phyloP scores from a whole-genome alignment of 345 rosid genomes.

The Moricandia arvensis region DNA sequence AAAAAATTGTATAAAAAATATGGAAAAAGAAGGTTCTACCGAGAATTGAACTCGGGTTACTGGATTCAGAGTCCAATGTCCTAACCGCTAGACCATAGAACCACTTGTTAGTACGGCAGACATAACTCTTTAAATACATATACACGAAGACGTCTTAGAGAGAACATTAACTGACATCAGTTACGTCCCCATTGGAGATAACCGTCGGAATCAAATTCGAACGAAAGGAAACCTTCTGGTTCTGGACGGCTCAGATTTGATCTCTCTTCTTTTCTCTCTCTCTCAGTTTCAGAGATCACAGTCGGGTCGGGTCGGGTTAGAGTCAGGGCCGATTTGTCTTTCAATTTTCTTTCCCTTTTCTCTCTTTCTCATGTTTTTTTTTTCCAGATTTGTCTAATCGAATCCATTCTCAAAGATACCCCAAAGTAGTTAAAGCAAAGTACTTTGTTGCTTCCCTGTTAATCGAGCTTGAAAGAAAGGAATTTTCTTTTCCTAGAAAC shows the following conservation, averaged over 20 bases:
- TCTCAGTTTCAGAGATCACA: slow-evolving; percentile 16
- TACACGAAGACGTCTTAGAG: not conserved
- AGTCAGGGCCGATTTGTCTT: slow-evolving; percentile 36
- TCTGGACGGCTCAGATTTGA: slow-evolving; percentile 32
- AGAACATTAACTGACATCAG: not conserved
- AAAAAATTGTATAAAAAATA: not conserved
- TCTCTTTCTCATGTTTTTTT: slow-evolving; percentile 13
- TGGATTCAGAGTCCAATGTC: slow-evolving; percentile 98
- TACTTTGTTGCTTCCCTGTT: not conserved
- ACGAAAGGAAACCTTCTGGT: slow-evolving; percentile 7
- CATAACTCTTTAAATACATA: too few relatives aligned
- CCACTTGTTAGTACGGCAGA: not conserved
- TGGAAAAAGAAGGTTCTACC: slow-evolving; percentile 59
- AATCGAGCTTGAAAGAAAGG: slow-evolving; percentile 28
- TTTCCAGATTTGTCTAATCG: slow-evolving; percentile 22
- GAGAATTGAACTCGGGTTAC: slow-evolving; percentile 99
- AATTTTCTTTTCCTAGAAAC: slow-evolving; percentile 3
- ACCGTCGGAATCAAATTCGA: slow-evolving; percentile 43
- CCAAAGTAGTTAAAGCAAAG: slow-evolving; percentile 36
- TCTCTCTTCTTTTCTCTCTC: slow-evolving; percentile 19
- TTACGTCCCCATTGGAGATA: not conserved
- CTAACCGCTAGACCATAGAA: slow-evolving; percentile 76
- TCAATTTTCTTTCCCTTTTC: not conserved
- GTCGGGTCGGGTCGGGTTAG: not conserved
- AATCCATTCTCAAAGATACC: slow-evolving; percentile 26